These are phyloP conservation scores for Hanseniaspora mollemarum DNA, from an alignment of 805 yeast species.

Conservation along the genomic window DNA sequence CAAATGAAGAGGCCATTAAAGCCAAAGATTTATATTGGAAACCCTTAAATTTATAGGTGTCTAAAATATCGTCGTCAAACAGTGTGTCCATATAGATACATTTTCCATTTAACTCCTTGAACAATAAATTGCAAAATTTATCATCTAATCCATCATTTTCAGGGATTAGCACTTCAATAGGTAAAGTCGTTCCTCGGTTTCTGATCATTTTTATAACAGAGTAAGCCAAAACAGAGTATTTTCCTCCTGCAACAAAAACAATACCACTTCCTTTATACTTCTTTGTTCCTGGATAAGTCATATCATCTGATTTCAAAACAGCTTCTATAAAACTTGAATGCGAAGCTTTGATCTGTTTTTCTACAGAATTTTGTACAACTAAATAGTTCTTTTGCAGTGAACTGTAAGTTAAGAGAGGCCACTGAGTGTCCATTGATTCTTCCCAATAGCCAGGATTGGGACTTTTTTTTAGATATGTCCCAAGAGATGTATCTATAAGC, in stretches of 20 bases:
- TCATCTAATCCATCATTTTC: constrained; percentile 38
- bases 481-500: background rate
- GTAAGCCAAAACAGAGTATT: constrained; percentile 59
- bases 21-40: constrained; percentile 65
- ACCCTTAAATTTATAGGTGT: constrained; percentile 42
- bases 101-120: constrained; percentile 39
- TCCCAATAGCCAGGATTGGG: constrained; percentile 13
- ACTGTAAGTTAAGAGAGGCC: background rate
- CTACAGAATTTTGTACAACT: constrained; percentile 20
- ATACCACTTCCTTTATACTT: constrained; percentile 32
- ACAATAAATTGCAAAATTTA: constrained; percentile 53
- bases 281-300: constrained; percentile 17
- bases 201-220: constrained; percentile 53
- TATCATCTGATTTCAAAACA: constrained; percentile 17
- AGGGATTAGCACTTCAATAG: constrained; percentile 70
- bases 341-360: constrained; percentile 18
- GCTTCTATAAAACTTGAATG: constrained; percentile 21
- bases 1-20: constrained; percentile 58
- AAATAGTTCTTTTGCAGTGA: constrained; percentile 22
- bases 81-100: constrained; percentile 57
- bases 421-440: background rate
- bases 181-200: constrained; percentile 47
- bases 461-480: constrained; percentile 5
- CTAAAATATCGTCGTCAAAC: constrained; percentile 38
- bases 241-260: constrained; percentile 72